These are phyloP conservation scores for Solanum hybrid DNA, from an alignment of 305 asterid genomes.

Conservation along the genomic window DNA sequence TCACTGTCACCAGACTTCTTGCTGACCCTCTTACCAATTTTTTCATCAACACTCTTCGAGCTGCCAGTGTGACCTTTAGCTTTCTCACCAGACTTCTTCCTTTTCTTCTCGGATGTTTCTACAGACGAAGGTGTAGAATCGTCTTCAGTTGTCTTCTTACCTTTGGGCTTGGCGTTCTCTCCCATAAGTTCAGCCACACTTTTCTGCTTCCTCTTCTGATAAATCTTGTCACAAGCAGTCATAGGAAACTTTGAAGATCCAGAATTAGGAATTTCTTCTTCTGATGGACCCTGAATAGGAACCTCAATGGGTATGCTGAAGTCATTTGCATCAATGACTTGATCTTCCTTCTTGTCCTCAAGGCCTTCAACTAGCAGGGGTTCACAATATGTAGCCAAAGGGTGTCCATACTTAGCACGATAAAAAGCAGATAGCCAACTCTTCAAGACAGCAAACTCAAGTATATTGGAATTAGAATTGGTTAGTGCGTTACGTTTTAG, in stretches of 20 bases:
- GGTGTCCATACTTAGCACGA: conserved; percentile 27
- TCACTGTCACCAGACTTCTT: not conserved
- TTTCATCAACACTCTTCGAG: not conserved
- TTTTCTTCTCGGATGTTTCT: not conserved
- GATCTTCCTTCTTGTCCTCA: conserved; percentile 31
- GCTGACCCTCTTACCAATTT: not conserved
- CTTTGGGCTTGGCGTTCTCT: conserved; percentile 12
- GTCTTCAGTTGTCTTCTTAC: conserved; percentile 9
- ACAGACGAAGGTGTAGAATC: not conserved
- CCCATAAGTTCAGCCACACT: conserved; percentile 58
- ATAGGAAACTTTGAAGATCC: conserved; percentile 13
- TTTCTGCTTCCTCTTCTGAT: conserved; percentile 45
- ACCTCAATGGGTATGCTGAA: conserved; percentile 28
- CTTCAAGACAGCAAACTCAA: conserved; percentile 42
- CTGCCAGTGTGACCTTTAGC: not conserved
- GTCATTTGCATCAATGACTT: conserved; percentile 13
- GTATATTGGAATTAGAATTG: conserved; percentile 17
- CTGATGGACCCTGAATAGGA: conserved; percentile 32
- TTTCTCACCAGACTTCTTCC: not conserved
- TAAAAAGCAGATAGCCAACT: conserved; percentile 57
- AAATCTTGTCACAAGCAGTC: conserved; percentile 23
- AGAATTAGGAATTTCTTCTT: conserved; percentile 21
- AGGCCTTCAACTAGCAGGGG: conserved; percentile 54
- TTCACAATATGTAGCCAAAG: conserved; percentile 23
- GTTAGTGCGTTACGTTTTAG: conserved; percentile 17